Evolutionary conservation across 768 basidiomycete species (phyloP), one percentile per base, ranked within the genome.

Genomic region (Lentinula guzmanii): DNA sequence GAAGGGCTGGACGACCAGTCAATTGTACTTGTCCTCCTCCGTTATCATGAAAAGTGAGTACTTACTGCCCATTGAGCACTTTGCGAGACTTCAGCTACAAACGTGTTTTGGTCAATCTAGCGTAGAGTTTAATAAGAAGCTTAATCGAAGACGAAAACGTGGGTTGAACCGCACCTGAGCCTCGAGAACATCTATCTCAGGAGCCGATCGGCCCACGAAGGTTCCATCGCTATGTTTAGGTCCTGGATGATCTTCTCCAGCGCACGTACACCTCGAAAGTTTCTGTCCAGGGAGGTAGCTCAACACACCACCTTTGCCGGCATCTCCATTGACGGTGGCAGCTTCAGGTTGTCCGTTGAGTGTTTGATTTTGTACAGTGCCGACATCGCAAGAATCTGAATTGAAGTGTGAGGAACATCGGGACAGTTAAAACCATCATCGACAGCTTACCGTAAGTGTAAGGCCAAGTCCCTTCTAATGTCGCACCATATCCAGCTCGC

Each of bases 141-240:
- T 28, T 46, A 48, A 28, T 50, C 64, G 64, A 28, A 53, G 52
- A 3, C 42, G 5, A 61, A 60, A 63, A 28, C 39, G 11, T 37
- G 37, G 21, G 28, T 43, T 35, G 4, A 58, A n/a, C 53, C 69
- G 67, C 42, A 76, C 74, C 72, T 79, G 77, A 4, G 84, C 84
- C 65, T 86, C 85, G 61, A 86, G 75, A 55, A 86, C 72, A 66
- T 86, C 85, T 51, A 86, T 84, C 66, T 86, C 85, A 5, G 84
- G 84, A 28, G 85, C 84, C 5, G 77, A 71, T 33, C 85, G 69
- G 0, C 84, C 85, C 1, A 78, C 76, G 62, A 78, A 85, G 3
- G 71, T 72, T 15, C 84, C 84, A 58, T 85, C 69, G 33, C 16
- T 16, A 35, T 72, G 74, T 16, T 76, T 67, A 7, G 85, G 85